Evolutionary conservation across 2,329 filamentous ascomycete genomes (phyloP), one percentile per base, ranked within the genome.

Genomic region (Fusarium siculi): DNA sequence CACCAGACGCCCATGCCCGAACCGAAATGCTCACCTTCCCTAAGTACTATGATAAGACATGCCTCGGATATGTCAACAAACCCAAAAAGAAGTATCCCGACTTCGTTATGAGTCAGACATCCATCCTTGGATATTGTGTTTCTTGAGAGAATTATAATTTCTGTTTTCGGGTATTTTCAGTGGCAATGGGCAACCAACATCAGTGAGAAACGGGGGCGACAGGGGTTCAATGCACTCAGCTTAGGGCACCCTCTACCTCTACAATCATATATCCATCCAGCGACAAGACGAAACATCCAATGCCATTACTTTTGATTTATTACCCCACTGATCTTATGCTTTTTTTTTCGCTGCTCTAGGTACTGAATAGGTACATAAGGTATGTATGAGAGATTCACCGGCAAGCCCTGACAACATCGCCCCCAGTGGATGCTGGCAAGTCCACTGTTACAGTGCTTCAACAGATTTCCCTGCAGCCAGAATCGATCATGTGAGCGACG

Each of bases 401-500:
- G 49, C 36, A 44, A 50, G 49, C 30, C 57, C 50, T 53, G 32
- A 59, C 50, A 66, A 50, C 32, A 32, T 46, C 19, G n/a, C n/a
- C 30, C 19, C 23, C 9, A 21, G 10, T 30, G 30, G 30, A 30
- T 52, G 47, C 32, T 36, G 12, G 32, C 18, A 34, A 52, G 32
- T 36, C 56, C 43, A 55, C 40, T 40, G 47, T 23, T 32, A 28
- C 39, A 44, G 49, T 54, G 47, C 55, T n/a, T 61, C 43, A 39
- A 46, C 43, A 30, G 43, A 57, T 63, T 68, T 59, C 70, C 74
- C 63, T 75, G 74, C 75, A 77, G 72, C 67, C 64, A 49, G 52
- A 37, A 49, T 43, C 49, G 66, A 66, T 77, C 75, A 77, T 77
- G 76, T 75, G 75, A 76, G 74, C 62, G 52, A 47, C 40, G 50